These are phyloP conservation scores for Trichosanthes truncata DNA, from an alignment of 306 rosid species.

Conservation along the genomic window DNA sequence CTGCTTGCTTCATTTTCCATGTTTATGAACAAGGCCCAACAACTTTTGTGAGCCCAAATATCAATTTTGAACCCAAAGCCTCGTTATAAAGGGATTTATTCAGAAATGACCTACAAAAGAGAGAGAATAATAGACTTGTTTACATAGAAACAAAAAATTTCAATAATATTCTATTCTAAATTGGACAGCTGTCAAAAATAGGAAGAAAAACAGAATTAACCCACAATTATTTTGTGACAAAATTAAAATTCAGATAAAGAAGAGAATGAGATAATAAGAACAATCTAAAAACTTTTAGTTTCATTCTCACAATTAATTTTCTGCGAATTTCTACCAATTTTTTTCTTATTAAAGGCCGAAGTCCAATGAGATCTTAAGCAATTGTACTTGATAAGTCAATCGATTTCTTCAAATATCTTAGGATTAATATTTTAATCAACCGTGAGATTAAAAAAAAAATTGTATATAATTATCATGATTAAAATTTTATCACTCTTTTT, in stretches of 20 bases:
- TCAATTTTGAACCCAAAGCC: not conserved
- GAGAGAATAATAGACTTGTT: not conserved
- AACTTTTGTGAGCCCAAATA: not conserved
- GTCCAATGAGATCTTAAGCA: not conserved
- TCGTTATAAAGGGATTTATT: too few species aligned
- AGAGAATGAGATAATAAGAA: too few species aligned
- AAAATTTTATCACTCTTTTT: not conserved
- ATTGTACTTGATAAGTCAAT: not conserved
- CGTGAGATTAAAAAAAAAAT: too few species aligned
- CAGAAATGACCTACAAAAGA: not conserved
- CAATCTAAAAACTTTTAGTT: not conserved
- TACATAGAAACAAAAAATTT: too few species aligned
- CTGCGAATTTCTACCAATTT: not conserved
- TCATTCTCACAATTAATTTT: not conserved
- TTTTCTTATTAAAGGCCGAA: not conserved
- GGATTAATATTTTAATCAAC: not conserved
- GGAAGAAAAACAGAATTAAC: too few species aligned
- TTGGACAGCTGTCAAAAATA: too few species aligned
- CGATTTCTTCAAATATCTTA: too few species aligned
- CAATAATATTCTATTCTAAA: too few species aligned
- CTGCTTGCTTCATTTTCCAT: too few species aligned
- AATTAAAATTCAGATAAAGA: too few species aligned
- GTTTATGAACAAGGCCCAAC: not conserved
- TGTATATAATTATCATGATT: too few species aligned
- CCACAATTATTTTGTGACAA: too few species aligned